Conservation (phyloP, 2,329 filamentous ascomycete genomes). For the Cladophialophora psammophila region DNA sequence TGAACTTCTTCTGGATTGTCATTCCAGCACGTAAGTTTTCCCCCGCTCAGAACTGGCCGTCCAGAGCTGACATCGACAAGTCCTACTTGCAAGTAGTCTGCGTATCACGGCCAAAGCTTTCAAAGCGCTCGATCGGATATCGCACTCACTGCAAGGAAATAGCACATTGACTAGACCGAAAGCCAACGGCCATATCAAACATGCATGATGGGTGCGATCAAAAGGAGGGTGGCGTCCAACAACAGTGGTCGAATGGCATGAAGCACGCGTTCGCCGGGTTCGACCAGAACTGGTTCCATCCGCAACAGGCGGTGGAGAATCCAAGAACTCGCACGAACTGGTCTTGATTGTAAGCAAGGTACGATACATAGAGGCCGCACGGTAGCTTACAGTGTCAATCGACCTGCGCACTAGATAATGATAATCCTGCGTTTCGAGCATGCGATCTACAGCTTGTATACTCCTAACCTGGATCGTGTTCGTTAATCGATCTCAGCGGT, state of each 20-base stretch:
- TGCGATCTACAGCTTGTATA: background rate
- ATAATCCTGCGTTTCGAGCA: background rate
- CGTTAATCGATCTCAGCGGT: conserved; percentile 11
- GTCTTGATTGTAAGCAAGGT: background rate
- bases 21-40: conserved; percentile 63
- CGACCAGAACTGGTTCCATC: background rate
- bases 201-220: conserved; percentile 21
- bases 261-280: background rate
- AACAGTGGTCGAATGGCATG: background rate
- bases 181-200: conserved; percentile 33
- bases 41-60: background rate
- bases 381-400: background rate
- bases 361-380: background rate
- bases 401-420: conserved; percentile 5
- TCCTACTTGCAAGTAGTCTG: conserved; percentile 50
- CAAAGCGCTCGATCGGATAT: conserved; percentile 44
- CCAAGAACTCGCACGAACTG: background rate
- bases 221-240: conserved; percentile 7
- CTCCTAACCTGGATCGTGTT: conserved; percentile 1
- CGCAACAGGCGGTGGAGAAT: background rate
- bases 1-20: conserved; percentile 72
- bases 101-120: conserved; percentile 48
- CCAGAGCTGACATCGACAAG: conserved; percentile 38
- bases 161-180: conserved; percentile 39
- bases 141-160: conserved; percentile 40